Percentiles rank a stretch among this genome's conserved stretches.
Evolutionary conservation across 2,329 filamentous ascomycete species (phyloP).

Genomic region (Phaeosphaeria sp.): DNA sequence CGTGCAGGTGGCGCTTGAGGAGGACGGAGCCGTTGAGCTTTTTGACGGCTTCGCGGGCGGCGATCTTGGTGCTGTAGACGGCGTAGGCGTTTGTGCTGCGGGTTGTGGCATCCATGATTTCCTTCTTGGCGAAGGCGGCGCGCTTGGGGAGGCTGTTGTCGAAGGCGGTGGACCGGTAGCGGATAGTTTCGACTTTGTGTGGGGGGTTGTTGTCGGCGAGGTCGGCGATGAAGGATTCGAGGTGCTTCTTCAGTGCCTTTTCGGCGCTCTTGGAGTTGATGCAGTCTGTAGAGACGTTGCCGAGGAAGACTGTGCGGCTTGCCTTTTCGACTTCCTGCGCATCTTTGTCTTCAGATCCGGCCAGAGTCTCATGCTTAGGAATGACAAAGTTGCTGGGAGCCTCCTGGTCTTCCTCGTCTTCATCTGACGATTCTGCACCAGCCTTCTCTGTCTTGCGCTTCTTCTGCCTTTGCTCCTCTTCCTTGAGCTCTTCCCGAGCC

Average conservation of each 20-base stretch:
- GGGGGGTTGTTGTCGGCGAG: conserved; percentile 55
- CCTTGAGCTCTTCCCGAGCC: conserved; percentile 55
- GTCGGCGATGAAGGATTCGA: conserved; percentile 74
- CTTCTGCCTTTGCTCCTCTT: conserved; percentile 48
- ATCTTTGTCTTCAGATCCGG: conserved; percentile 47
- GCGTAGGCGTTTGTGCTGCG: conserved; percentile 94
- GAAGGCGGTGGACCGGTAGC: conserved; percentile 93
- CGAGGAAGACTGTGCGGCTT: conserved; percentile 87
- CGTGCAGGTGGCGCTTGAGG: conserved; percentile 85
- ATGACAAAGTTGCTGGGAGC: conserved; percentile 61
- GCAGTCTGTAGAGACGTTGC: conserved; percentile 84
- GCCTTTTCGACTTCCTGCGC: conserved; percentile 79
- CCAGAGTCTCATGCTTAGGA: conserved; percentile 59
- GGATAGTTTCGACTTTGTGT: conserved; percentile 86
- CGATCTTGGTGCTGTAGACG: conserved; percentile 79
- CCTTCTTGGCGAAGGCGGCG: conserved; percentile 90
- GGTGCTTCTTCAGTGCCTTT: conserved; percentile 77
- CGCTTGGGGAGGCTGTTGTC: conserved; percentile 84
- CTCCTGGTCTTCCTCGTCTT: conserved; percentile 35
- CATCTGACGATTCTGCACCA: conserved; percentile 16
- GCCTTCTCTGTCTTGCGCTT: conserved; percentile 43
- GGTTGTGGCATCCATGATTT: conserved; percentile 88
- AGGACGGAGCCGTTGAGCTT: conserved; percentile 84
- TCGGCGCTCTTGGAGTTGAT: conserved; percentile 83
- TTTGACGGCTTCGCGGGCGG: conserved; percentile 77